Conservation (phyloP, 108 stramenopile species). For the Cyclotella choctawhatcheeana region DNA sequence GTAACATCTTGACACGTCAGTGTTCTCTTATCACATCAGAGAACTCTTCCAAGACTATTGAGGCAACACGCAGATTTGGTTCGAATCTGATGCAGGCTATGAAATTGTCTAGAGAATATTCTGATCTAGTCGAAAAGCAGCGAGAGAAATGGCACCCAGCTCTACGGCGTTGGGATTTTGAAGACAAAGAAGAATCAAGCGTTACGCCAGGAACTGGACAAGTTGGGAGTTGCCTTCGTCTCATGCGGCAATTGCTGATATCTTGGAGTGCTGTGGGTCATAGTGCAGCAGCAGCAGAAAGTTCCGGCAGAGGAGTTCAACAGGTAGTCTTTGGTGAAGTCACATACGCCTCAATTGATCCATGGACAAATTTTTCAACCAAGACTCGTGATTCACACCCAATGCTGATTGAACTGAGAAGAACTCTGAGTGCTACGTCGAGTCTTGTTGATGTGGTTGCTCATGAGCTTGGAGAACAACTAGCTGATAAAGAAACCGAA, state of each 20-base stretch:
- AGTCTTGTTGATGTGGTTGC: constrained; percentile 72
- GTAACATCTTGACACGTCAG: constrained; percentile 32
- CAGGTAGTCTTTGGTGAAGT: constrained; percentile 79
- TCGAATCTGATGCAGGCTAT: constrained; percentile 73
- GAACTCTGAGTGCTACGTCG: constrained; percentile 72
- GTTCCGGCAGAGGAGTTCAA: constrained; percentile 71
- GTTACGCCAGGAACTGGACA: constrained; percentile 15
- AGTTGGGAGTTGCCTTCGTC: constrained; percentile 63
- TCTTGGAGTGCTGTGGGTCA: constrained; percentile 89
- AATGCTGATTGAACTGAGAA: constrained; percentile 72
- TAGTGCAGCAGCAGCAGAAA: constrained; percentile 80
- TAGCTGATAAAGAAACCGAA: constrained; percentile 49
- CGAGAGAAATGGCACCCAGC: constrained; percentile 69
- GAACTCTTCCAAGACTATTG: constrained; percentile 13
- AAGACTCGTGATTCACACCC: constrained; percentile 69
- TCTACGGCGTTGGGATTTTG: constrained; percentile 83
- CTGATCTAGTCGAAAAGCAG: constrained; percentile 49
- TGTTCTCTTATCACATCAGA: constrained; percentile 28
- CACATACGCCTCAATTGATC: constrained; percentile 63
- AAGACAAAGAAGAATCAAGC: constrained; percentile 55
- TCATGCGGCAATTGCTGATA: constrained; percentile 83
- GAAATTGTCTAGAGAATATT: constrained; percentile 73
- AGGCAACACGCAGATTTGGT: constrained; percentile 80
- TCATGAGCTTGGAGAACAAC: constrained; percentile 40
- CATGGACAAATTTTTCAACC: constrained; percentile 68